A percentile compares a stretch with the other conserved stretches of the same genome.
phyloP scores from a whole-genome alignment of 2,329 filamentous ascomycete genomes.

The Chaetomiaceae sp. region DNA sequence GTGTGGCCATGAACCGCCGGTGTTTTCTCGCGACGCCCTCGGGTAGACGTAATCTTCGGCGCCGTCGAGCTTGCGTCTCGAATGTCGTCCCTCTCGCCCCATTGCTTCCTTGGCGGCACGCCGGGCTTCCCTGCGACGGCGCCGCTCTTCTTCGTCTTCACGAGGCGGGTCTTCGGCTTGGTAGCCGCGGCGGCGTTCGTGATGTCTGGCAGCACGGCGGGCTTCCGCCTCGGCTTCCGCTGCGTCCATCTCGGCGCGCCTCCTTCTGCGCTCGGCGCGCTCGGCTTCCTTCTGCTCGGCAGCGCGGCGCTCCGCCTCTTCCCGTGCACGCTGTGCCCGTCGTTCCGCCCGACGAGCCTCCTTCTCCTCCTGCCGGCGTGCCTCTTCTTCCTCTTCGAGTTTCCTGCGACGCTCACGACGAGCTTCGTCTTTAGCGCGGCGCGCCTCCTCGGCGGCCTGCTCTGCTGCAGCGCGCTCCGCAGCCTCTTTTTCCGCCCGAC shows the following conservation, averaged over 20 bases:
- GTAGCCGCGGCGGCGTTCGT: conserved; percentile 47
- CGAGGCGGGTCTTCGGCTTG: conserved; percentile 24
- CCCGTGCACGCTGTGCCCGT: conserved; percentile 44
- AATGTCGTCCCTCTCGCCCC: conserved; percentile 34
- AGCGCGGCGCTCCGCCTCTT: conserved; percentile 47
- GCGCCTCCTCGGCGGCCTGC: conserved; percentile 51
- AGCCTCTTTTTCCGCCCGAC: conserved; percentile 53
- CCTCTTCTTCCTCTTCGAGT: conserved; percentile 55
- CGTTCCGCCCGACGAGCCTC: conserved; percentile 55
- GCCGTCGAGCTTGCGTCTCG: conserved; percentile 41
- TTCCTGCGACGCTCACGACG: conserved; percentile 52
- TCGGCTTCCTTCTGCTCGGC: conserved; percentile 45
- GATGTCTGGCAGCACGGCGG: conserved; percentile 39
- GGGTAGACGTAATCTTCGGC: conserved; percentile 44
- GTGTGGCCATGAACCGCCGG: conserved; percentile 51
- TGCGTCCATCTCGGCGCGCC: conserved; percentile 45
- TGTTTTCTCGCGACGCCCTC: conserved; percentile 35
- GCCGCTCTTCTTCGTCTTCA: conserved; percentile 52
- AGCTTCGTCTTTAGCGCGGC: conserved; percentile 52
- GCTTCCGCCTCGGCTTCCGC: conserved; percentile 45
- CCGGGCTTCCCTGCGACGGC: conserved; percentile 50
- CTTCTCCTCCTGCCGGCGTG: conserved; percentile 52
- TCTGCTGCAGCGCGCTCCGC: conserved; percentile 41
- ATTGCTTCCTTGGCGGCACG: conserved; percentile 42
- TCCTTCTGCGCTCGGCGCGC: conserved; percentile 43